A percentile compares a stretch with the other conserved stretches of the same genome.
Evolutionary conservation across 371 early-diverging fungal species (phyloP).

Genomic region (Mucor racemosus): DNA sequence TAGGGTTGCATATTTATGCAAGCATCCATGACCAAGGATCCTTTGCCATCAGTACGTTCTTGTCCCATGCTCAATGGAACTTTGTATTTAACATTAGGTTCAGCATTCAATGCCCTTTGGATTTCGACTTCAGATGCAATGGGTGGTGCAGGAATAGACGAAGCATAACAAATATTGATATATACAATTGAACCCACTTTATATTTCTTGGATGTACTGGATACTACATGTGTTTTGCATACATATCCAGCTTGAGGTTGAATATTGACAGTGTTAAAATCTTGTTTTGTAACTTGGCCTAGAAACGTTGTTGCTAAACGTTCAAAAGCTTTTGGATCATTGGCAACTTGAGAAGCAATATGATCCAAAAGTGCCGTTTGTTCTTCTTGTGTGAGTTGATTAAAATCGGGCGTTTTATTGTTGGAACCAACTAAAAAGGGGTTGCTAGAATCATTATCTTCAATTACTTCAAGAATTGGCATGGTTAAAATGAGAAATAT

Average conservation of each 20-base stretch:
- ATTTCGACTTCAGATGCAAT: constrained; percentile 66
- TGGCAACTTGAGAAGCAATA: constrained; percentile 36
- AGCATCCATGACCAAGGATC: constrained; percentile 60
- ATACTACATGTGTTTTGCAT: constrained; percentile 53
- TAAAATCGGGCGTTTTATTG: constrained; percentile 11
- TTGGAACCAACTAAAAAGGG: constrained; percentile 10
- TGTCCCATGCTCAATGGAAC: constrained; percentile 70
- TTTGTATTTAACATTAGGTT: constrained; percentile 61
- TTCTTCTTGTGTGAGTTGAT: constrained; percentile 37
- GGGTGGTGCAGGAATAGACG: constrained; percentile 72
- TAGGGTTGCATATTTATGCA: constrained; percentile 69
- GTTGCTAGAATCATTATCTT: constrained; percentile 13
- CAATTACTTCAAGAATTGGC: constrained; percentile 29
- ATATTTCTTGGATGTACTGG: constrained; percentile 17
- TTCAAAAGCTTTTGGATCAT: constrained; percentile 36
- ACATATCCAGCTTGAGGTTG: constrained; percentile 69
- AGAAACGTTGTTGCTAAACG: constrained; percentile 26
- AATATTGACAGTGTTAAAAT: constrained; percentile 32
- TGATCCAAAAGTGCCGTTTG: constrained; percentile 34
- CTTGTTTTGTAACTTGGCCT: constrained; percentile 18
- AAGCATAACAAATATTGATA: constrained; percentile 74
- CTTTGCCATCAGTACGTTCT: constrained; percentile 25
- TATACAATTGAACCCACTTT: constrained; percentile 50
- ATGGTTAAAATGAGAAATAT: constrained; percentile 8
- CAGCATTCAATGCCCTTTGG: constrained; percentile 63